phyloP scores from a whole-genome alignment of 345 rosid genomes.

The Noccaea caerulescens region DNA sequence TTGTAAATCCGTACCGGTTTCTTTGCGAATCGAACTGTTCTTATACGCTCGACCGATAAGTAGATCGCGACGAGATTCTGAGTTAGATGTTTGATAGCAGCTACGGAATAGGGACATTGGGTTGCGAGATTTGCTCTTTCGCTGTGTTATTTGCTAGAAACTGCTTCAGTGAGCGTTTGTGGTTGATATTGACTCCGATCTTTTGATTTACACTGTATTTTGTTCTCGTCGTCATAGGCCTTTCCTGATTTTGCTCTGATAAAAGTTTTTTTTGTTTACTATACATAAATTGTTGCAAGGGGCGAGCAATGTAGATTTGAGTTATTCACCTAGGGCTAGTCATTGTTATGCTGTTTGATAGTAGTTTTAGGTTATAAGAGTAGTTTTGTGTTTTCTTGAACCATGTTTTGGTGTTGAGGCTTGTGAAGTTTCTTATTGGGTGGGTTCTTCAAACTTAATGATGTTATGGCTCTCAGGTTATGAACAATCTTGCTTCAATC shows the following conservation, averaged over 20 bases:
- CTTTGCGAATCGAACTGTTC: not conserved
- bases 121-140: constrained; percentile 25
- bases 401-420: not conserved
- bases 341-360: not conserved
- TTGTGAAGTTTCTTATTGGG: constrained; percentile 2
- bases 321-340: not conserved
- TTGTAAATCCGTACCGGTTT: not conserved
- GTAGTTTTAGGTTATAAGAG: not conserved
- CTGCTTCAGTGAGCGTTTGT: constrained; percentile 16
- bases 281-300: too few species aligned
- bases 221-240: not conserved
- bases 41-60: not conserved
- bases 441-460: not conserved
- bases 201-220: not conserved
- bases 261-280: not conserved
- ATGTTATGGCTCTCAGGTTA: not conserved
- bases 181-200: constrained; percentile 17
- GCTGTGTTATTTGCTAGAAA: not conserved
- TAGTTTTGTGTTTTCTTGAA: constrained; percentile 9
- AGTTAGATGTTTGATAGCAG: constrained; percentile 5
- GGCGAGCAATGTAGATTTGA: not conserved
- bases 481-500: not conserved
- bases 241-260: not conserved
- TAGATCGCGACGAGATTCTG: constrained; percentile 31
- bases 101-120: not conserved